These are phyloP conservation scores for Cucurbitaria berberidis DNA, from an alignment of 2,329 filamentous ascomycete genomes.

Conservation along the genomic window DNA sequence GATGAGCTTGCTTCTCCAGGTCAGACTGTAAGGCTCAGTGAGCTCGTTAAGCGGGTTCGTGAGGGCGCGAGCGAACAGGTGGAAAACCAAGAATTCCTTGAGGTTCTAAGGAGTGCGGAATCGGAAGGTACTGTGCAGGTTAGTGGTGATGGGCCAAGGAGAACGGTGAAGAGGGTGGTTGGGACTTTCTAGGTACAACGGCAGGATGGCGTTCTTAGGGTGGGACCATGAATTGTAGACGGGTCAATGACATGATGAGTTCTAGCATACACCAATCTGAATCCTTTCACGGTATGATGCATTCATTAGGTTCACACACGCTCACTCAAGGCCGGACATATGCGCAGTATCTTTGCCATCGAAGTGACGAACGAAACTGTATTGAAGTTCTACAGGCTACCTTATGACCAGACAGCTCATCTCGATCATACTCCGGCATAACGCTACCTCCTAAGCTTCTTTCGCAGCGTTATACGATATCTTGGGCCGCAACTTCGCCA, in stretches of 20 bases:
- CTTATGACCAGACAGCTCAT: neutral
- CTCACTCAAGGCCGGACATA: too few species aligned
- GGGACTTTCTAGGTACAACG: constrained; percentile 29
- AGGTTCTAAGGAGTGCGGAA: constrained; percentile 80
- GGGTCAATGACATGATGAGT: neutral
- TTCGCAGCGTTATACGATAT: neutral
- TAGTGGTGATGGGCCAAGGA: constrained; percentile 82
- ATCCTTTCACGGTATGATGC: neutral
- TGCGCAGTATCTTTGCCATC: too few species aligned
- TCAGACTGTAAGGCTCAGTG: constrained; percentile 72
- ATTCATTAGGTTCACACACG: too few species aligned
- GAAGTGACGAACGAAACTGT: neutral
- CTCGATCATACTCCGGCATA: neutral
- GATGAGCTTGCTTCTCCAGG: constrained; percentile 75
- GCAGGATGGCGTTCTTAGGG: neutral
- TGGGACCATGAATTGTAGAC: too few species aligned
- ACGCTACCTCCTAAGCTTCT: neutral
- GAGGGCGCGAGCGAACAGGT: constrained; percentile 65
- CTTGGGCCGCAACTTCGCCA: neutral
- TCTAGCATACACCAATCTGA: neutral
- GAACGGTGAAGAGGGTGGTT: constrained; percentile 75
- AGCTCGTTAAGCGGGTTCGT: constrained; percentile 73
- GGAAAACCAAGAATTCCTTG: constrained; percentile 80
- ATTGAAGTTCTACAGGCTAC: neutral
- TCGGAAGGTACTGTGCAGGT: constrained; percentile 83